Conservation (phyloP, 2,329 filamentous ascomycete genomes). For the Leptographium radiaticola region DNA sequence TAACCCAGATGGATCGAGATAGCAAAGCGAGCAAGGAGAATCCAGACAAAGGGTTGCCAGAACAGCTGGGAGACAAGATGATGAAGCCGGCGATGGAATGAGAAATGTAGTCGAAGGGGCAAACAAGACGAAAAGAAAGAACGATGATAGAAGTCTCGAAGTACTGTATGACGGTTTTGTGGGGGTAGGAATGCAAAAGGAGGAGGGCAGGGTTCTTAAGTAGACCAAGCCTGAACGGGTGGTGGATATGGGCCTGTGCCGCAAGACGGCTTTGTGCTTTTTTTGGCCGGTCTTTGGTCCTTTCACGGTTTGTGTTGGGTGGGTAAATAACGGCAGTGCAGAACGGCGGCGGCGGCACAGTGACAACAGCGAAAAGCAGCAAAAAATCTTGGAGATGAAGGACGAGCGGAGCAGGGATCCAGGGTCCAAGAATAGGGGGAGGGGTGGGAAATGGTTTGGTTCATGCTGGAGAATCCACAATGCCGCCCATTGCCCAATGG, state of each 20-base stretch:
- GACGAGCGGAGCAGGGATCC: conserved; percentile 6
- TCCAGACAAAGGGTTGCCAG: not conserved
- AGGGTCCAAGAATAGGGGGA: conserved; percentile 2
- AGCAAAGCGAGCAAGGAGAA: not conserved
- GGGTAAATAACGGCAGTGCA: conserved; percentile 1
- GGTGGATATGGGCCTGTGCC: not conserved
- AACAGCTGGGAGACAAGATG: not conserved
- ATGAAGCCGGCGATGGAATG: not conserved
- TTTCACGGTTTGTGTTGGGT: not conserved
- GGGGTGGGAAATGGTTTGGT: conserved; percentile 31
- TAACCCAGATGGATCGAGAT: not conserved
- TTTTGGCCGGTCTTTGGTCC: not conserved
- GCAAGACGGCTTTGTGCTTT: not conserved
- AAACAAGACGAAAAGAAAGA: not conserved
- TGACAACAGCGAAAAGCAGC: conserved; percentile 2
- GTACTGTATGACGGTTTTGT: conserved; percentile 4
- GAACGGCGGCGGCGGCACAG: not conserved
- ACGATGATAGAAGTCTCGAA: not conserved
- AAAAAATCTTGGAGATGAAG: conserved; percentile 11
- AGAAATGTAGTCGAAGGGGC: not conserved
- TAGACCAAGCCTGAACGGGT: conserved; percentile 14
- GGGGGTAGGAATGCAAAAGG: conserved; percentile 4
- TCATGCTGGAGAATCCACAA: conserved; percentile 21
- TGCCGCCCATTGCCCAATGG: conserved; percentile 34
- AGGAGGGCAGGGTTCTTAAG: conserved; percentile 15